These are phyloP conservation scores for Rosa multiflora DNA, from an alignment of 306 rosid species.

Conservation along the genomic window DNA sequence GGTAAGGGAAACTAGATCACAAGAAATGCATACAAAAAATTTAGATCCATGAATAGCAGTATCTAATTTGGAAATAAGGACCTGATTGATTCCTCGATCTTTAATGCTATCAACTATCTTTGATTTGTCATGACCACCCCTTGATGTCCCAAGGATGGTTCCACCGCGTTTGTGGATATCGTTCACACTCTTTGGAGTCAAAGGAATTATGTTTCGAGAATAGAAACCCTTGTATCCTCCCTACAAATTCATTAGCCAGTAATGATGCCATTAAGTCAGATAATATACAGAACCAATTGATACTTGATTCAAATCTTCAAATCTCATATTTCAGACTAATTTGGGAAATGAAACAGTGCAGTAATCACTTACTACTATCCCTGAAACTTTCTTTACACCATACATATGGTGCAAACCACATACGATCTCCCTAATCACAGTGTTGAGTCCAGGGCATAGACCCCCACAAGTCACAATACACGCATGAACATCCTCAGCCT, in stretches of 20 bases:
- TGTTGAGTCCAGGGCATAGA: slow-evolving; percentile 98
- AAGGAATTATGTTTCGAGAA: slow-evolving; percentile 59
- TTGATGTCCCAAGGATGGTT: slow-evolving; percentile 79
- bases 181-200: slow-evolving; percentile 80
- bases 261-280: background rate
- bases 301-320: background rate
- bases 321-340: background rate
- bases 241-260: slow-evolving; percentile 40
- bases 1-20: background rate
- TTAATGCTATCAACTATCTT: slow-evolving; percentile 95
- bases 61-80: slow-evolving; percentile 9
- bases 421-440: slow-evolving; percentile 89
- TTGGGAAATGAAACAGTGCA: slow-evolving; percentile 1
- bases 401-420: slow-evolving; percentile 89
- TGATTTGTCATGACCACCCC: slow-evolving; percentile 89
- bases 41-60: background rate
- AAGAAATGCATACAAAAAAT: slow-evolving; percentile 1
- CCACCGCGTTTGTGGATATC: slow-evolving; percentile 97
- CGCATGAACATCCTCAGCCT: slow-evolving; percentile 83
- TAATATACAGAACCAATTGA: background rate
- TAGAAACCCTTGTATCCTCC: slow-evolving; percentile 96
- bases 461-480: slow-evolving; percentile 98
- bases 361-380: slow-evolving; percentile 59
- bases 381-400: slow-evolving; percentile 78
- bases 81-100: slow-evolving; percentile 95